Percentiles rank a stretch among this genome's conserved stretches.
Conservation (phyloP, 176 grass and related monocot species). For the Themeda triandra region DNA sequence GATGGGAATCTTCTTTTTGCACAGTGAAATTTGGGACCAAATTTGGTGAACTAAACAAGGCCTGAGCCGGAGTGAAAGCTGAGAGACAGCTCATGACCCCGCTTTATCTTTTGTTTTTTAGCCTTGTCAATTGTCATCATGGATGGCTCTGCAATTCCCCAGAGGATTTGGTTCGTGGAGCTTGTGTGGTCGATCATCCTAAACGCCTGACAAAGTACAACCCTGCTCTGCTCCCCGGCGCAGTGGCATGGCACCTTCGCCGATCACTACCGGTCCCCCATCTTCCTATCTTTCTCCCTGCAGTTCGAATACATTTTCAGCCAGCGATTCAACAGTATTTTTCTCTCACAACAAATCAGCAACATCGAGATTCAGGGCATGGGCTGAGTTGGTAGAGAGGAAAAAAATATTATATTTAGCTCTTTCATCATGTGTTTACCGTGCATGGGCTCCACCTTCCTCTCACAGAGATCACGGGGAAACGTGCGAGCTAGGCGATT, state of each 20-base stretch:
- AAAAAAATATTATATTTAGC: too few relatives aligned
- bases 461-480: too few relatives aligned
- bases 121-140: background rate
- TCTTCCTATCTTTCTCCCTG: background rate
- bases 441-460: too few relatives aligned
- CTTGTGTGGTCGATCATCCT: constrained; percentile 28
- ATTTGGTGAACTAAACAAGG: too few relatives aligned
- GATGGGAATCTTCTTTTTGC: too few relatives aligned
- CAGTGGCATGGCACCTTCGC: background rate
- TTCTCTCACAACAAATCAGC: too few relatives aligned
- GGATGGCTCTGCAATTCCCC: constrained; percentile 15
- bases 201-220: constrained; percentile 6
- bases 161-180: constrained; percentile 30
- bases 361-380: too few relatives aligned
- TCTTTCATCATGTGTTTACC: too few relatives aligned
- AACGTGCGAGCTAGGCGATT: too few relatives aligned
- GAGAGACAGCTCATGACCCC: background rate
- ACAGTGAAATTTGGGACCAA: too few relatives aligned
- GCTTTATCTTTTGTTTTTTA: background rate
- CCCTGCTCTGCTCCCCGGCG: background rate
- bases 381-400: too few relatives aligned
- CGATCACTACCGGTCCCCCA: background rate
- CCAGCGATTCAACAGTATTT: too few relatives aligned
- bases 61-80: background rate
- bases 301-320: background rate